Percentiles rank a stretch among this genome's conserved stretches.
phyloP scores from a whole-genome alignment of 768 basidiomycete genomes.

The Collybia mongolica region DNA sequence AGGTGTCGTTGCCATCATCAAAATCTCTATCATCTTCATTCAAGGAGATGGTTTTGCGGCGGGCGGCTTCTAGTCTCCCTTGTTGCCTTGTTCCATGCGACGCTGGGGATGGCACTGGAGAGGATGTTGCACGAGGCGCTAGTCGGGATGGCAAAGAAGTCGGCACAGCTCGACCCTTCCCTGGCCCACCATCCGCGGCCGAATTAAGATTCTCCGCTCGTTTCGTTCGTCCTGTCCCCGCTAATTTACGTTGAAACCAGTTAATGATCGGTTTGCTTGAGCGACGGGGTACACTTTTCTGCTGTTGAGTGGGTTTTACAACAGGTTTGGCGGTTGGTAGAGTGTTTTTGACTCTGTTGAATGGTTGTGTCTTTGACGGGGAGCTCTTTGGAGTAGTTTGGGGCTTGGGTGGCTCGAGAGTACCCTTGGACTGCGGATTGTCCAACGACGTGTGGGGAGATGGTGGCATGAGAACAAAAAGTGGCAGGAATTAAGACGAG shows the following conservation, averaged over 20 bases:
- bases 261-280: conserved; percentile 86
- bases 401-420: conserved; percentile 11
- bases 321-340: conserved; percentile 13
- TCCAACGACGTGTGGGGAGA: conserved; percentile 4
- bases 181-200: conserved; percentile 26
- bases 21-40: conserved; percentile 52
- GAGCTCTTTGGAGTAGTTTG: conserved; percentile 14
- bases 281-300: conserved; percentile 65
- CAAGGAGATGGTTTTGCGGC: conserved; percentile 63
- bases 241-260: conserved; percentile 87
- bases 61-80: conserved; percentile 30
- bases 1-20: conserved; percentile 47
- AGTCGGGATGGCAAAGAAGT: conserved; percentile 26
- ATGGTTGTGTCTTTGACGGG: conserved; percentile 19
- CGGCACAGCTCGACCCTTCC: conserved; percentile 28
- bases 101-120: conserved; percentile 36
- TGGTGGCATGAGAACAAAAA: conserved; percentile 5
- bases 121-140: conserved; percentile 41
- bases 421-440: neutral
- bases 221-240: conserved; percentile 62
- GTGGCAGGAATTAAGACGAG: neutral
- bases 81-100: conserved; percentile 26
- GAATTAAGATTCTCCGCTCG: conserved; percentile 39
- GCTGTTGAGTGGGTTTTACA: conserved; percentile 32
- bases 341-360: conserved; percentile 12